These are phyloP conservation scores for Botrytis cinerea DNA, from an alignment of 2,329 filamentous ascomycete genomes.

Conservation along the genomic window DNA sequence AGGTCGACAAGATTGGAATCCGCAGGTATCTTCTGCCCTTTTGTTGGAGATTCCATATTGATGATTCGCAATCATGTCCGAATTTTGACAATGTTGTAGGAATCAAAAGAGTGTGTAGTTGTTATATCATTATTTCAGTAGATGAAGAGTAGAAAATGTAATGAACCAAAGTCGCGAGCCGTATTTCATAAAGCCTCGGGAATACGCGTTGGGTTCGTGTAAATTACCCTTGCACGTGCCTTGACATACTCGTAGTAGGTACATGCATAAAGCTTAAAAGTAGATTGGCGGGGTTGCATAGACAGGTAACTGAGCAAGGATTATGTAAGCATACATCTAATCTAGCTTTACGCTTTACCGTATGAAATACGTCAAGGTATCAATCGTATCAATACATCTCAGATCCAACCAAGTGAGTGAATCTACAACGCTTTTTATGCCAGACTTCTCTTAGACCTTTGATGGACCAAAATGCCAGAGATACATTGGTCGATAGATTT, in stretches of 20 bases:
- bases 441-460: not conserved
- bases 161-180: slow-evolving; percentile 5
- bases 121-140: not conserved
- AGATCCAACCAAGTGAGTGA: not conserved
- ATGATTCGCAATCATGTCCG: slow-evolving; percentile 1
- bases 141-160: not conserved
- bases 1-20: slow-evolving; percentile 34
- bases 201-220: slow-evolving; percentile 17
- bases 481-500: not conserved
- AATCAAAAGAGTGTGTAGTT: not conserved
- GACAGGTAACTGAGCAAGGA: not conserved
- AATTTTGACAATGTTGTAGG: not conserved
- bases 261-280: slow-evolving; percentile 11
- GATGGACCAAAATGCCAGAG: slow-evolving; percentile 8
- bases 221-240: slow-evolving; percentile 4
- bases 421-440: not conserved
- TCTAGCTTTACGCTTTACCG: not conserved
- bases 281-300: not conserved
- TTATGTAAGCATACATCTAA: slow-evolving; percentile 9
- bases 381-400: not conserved
- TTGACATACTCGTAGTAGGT: not conserved
- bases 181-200: not conserved
- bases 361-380: slow-evolving; percentile 4
- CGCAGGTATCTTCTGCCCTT: slow-evolving; percentile 59
- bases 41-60: slow-evolving; percentile 59